Base-by-base conservation (phyloP, 2,329 filamentous ascomycete species). In the Scopulariopsis brevicaulis region DNA sequence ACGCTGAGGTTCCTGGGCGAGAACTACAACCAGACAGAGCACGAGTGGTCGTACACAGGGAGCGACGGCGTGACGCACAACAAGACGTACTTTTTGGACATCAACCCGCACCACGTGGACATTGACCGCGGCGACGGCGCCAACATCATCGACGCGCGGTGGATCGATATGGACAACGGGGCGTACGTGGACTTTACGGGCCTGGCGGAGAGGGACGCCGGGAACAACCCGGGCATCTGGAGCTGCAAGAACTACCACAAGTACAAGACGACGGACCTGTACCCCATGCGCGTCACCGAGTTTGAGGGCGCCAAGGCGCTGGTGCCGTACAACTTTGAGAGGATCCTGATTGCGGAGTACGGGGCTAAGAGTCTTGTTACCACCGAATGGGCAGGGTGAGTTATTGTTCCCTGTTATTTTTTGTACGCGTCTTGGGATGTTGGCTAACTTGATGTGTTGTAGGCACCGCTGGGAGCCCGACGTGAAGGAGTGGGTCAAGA, bases 161-260 rank as follows among this genome's bases (percentile, higher is more conserved):
- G 88, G 87, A 89, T 94, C 66, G 89, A 94, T 15, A 78, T 79
- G 59, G 71, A 74, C 58, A 94, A 85, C 64, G 89, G 89, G 54
- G 78, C 93, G 65, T 95, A 88, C 69, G 84, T 94, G 69, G 89
- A 94, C 69, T 90, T 95, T 65, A 94, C 90, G 1, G 89, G 82
- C 14, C 72, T 94, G 40, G 81, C 82, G 55, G 86, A 90, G 73
- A 81, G 85, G 22, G 77, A 89, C 35, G 78, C 81, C 0, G 73
- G 74, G 18, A 70, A 69, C 2, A 65, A 73, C 22, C 87, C 88
- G 0, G 86, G 87, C 7, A 69, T 87, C 34, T 89, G 86, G 82
- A 84, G 82, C 65, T 93, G 89, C 73, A 93, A 93, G 74, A 92
- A 94, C 67, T 79, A 80, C 65, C 90, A 95, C 71, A 74, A 77